Percentiles rank a stretch among this genome's conserved stretches.
phyloP scores from a whole-genome alignment of 208 protist genomes.

The Crithidia acanthocephali region DNA sequence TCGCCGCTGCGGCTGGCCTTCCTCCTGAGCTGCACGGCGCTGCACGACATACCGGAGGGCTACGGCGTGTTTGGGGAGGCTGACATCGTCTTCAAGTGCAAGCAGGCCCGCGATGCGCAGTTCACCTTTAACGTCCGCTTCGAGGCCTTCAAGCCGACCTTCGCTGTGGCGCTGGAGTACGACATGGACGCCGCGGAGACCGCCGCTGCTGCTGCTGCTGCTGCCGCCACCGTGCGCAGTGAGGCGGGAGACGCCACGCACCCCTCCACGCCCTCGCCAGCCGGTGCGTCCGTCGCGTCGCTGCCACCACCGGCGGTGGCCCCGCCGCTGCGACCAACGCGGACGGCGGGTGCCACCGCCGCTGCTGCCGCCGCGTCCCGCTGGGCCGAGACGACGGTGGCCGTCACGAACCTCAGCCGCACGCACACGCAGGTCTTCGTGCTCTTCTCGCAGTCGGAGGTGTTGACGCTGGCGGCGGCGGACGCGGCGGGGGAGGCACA shows the following conservation, averaged over 20 bases:
- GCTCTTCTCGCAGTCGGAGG: conserved; percentile 46
- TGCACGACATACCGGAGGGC: conserved; percentile 43
- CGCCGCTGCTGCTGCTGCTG: conserved; percentile 4
- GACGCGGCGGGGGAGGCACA: not conserved
- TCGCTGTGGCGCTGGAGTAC: conserved; percentile 52
- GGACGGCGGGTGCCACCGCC: not conserved
- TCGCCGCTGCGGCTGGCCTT: conserved; percentile 81
- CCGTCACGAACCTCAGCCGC: conserved; percentile 33
- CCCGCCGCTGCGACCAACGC: not conserved
- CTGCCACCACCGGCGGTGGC: not conserved
- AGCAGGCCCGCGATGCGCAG: conserved; percentile 78
- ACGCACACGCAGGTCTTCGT: conserved; percentile 36
- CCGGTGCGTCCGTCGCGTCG: conserved; percentile 4
- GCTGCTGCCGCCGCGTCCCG: not conserved
- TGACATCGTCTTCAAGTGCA: conserved; percentile 88
- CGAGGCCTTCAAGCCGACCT: conserved; percentile 65
- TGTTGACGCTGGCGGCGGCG: conserved; percentile 29
- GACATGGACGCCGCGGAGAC: conserved; percentile 30
- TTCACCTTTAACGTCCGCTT: conserved; percentile 76
- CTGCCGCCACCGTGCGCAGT: not conserved
- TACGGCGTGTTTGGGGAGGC: conserved; percentile 59
- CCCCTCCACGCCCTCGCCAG: conserved; percentile 13
- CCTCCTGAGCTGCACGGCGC: conserved; percentile 55
- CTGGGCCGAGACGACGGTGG: conserved; percentile 26
- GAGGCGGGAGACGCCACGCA: not conserved